phyloP scores from a whole-genome alignment of 495 filamentous ascomycete genomes.

The Neurospora tetraspora region DNA sequence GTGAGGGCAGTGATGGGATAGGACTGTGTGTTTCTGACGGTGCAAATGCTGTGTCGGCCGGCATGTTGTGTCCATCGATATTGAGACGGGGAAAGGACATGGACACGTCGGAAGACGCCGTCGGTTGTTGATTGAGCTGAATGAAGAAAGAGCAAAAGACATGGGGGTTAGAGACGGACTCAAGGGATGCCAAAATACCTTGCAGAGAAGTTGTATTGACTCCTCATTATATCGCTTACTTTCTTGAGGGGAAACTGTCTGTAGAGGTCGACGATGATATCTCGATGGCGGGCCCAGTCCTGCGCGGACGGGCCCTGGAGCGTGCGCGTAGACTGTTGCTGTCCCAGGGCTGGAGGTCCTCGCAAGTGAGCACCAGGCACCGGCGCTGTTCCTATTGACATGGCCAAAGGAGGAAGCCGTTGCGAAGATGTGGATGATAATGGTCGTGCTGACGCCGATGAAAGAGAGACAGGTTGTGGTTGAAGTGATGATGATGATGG shows the following conservation, averaged over 20 bases:
- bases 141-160: neutral
- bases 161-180: neutral
- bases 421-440: neutral
- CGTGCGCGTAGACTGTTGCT: constrained; percentile 18
- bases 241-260: constrained; percentile 20
- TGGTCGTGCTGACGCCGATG: neutral
- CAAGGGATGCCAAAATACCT: constrained; percentile 12
- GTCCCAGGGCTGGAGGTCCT: constrained; percentile 1
- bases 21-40: neutral
- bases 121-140: neutral
- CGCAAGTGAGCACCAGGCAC: neutral
- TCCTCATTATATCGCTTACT: constrained; percentile 25
- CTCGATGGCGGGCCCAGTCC: constrained; percentile 21
- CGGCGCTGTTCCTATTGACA: neutral
- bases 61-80: neutral
- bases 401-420: neutral
- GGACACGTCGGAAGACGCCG: neutral
- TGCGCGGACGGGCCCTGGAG: constrained; percentile 23
- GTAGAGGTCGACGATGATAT: constrained; percentile 24
- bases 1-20: neutral
- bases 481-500: neutral
- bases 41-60: neutral
- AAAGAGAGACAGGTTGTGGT: too few species aligned
- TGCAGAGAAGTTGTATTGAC: constrained; percentile 23
- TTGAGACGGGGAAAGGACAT: neutral